Evolutionary conservation across 768 basidiomycete species (phyloP), one percentile per base, ranked within the genome.

Genomic region (Erythrobasidium yunnanense): DNA sequence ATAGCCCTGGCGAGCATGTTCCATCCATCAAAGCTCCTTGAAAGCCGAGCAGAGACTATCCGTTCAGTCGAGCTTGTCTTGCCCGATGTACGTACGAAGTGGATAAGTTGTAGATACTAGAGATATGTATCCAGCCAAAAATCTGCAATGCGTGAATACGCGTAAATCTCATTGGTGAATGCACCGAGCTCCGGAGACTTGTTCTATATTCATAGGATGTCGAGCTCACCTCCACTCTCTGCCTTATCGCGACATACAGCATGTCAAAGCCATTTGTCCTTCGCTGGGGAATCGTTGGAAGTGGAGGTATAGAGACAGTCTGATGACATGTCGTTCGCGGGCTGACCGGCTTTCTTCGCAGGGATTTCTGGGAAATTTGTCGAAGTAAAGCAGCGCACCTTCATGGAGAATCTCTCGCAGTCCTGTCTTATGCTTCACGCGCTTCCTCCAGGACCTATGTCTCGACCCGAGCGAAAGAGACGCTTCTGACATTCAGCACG

Each of bases 401-500:
- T 53, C 5, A 23, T n/a, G n/a, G 8, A 22, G 8, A 7, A 53
- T 49, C 8, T 11, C 34, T 17, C 38, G 34, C 23, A 33, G 29
- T 22, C 13, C 20, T 57, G 4, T n/a, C 13, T 42, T 45, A 18
- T 35, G 17, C 45, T 8, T 46, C 53, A 20, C 5, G 15, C 13
- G 22, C 34, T 35, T 11, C 8, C 2, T 70, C 22, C 57, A 63
- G 55, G 75, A 77, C 62, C 58, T 74, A 11, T 60, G 70, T 30
- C 49, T 73, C 34, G 68, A 70, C 29, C 69, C 72, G 1, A 6
- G 68, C 0, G 65, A 62, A 0, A 69, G 76, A 2, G 57, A 65
- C 6, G 70, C 71, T 1, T 45, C 49, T 0, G 76, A 76, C 57
- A 72, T 77, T 27, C 49, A 58, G 1, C 76, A 77, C 55, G 63